Evolutionary conservation across 257 asterid species (phyloP), one percentile per base, ranked within the genome.

Genomic region (Dorcoceras hygrometricum): DNA sequence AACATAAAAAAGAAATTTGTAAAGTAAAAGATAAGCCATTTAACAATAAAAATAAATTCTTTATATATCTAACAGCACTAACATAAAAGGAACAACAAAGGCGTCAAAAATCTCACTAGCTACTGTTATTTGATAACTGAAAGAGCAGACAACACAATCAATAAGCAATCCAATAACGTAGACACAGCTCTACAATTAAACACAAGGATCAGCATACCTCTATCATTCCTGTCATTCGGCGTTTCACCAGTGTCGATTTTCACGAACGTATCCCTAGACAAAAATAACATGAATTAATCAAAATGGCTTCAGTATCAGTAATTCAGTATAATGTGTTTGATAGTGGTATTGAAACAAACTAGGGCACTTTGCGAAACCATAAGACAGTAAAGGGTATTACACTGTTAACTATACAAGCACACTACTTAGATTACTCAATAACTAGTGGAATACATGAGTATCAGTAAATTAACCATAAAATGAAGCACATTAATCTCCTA

Each of bases 181-280:
- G 63, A 60, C 50, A 23, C 63, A 46, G 55, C 70, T 4, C 57
- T 32, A n/a, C n/a, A 55, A 59, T 23, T 29, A 48, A 36, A 74
- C 54, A 68, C 60, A 74, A 74, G 59, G 20, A 46, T 14, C 57
- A 66, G 66, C 79, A 71, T 66, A 94, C 99, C 99, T 90, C 97
- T 82, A 76, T 90, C 99, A 59, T 94, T 94, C 79, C 96, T 84
- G 70, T 94, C 99, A 75, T 90, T 94, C 5, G 97, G 97, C 69
- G 84, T 88, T 83, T 94, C 99, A 64, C 95, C 96, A 0, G 82
- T 73, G 79, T 80, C 86, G 29, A 77, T 85, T 81, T 85, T 87
- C 77, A 94, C 90, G 75, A 85, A 94, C 19, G 99, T 94, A 76
- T 90, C 97, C 91, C 97, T 90, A 76, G 11, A 58, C 22, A 70